Evolutionary conservation across 1,284 basidiomycete species (phyloP).

Genomic region (Marasmius fiardii): DNA sequence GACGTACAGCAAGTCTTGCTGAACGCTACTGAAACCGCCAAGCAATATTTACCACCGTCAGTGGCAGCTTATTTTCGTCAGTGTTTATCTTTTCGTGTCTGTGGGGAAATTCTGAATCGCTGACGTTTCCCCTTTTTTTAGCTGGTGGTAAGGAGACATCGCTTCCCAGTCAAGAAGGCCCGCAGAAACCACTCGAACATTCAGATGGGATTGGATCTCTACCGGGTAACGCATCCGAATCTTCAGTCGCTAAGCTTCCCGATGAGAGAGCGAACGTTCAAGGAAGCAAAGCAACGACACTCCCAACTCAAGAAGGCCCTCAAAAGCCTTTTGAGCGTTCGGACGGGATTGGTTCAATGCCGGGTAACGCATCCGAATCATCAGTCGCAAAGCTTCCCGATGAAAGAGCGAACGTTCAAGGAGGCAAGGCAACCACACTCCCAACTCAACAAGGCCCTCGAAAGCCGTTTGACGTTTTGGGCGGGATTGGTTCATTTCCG

Average conservation of each 20-base stretch:
- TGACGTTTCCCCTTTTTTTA: conserved; percentile 9
- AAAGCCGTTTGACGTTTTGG: not conserved
- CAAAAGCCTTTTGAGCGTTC: conserved; percentile 19
- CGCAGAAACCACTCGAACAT: conserved; percentile 17
- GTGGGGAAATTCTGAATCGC: too few species aligned
- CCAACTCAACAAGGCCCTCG: not conserved
- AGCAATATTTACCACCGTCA: conserved; percentile 22
- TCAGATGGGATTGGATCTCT: conserved; percentile 26
- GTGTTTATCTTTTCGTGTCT: conserved; percentile 1
- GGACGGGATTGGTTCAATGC: conserved; percentile 24
- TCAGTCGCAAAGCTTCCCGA: conserved; percentile 40
- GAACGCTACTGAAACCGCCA: conserved; percentile 21
- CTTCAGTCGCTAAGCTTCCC: conserved; percentile 37
- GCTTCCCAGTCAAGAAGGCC: not conserved
- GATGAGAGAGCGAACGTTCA: conserved; percentile 21
- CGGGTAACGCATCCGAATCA: conserved; percentile 25
- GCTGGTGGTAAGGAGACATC: conserved; percentile 20
- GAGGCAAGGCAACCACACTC: not conserved
- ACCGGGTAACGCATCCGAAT: conserved; percentile 25
- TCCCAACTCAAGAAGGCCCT: not conserved
- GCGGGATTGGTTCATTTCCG: conserved; percentile 28
- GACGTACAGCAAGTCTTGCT: conserved; percentile 20
- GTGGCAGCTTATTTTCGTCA: conserved; percentile 19
- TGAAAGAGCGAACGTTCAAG: conserved; percentile 12
- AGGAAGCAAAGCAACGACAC: not conserved